Conservation (phyloP, 164 flowering plant genomes). For the Tetrastigma voinierianum region DNA sequence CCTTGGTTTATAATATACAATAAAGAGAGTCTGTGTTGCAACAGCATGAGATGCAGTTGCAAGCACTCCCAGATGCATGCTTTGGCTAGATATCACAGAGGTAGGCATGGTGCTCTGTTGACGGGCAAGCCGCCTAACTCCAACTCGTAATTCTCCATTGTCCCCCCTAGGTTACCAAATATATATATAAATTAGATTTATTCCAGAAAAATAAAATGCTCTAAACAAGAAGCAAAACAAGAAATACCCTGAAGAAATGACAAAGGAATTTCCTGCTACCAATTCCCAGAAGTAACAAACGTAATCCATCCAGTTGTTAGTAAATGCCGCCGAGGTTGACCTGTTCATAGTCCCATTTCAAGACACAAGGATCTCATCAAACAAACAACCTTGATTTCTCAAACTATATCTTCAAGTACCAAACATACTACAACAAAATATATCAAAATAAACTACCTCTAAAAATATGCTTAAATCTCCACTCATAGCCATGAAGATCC, state of each 20-base stretch:
- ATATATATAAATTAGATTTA: not conserved
- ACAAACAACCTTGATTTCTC: not conserved
- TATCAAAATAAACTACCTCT: constrained; percentile 47
- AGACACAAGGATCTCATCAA: not conserved
- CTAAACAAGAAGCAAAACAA: not conserved
- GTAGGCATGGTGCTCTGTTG: too few species aligned
- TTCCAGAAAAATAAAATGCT: not conserved
- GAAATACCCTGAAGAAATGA: constrained; percentile 76
- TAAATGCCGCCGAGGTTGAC: constrained; percentile 94
- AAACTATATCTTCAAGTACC: not conserved
- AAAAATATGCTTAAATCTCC: constrained; percentile 87
- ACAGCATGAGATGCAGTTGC: too few species aligned
- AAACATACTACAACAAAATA: not conserved
- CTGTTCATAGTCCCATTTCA: constrained; percentile 30
- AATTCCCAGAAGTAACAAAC: constrained; percentile 85
- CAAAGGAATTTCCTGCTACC: constrained; percentile 92
- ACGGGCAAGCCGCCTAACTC: too few species aligned
- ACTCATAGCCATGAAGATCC: constrained; percentile 83
- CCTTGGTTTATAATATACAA: too few species aligned
- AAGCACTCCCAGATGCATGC: too few species aligned
- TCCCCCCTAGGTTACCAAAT: constrained; percentile 57
- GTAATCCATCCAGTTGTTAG: constrained; percentile 98
- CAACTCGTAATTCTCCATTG: not conserved
- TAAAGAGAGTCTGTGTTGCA: too few species aligned
- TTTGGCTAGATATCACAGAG: too few species aligned